A percentile compares a stretch with the other conserved stretches of the same genome.
Conservation (phyloP, 2,329 filamentous ascomycete genomes). For the Penicillium sp. region DNA sequence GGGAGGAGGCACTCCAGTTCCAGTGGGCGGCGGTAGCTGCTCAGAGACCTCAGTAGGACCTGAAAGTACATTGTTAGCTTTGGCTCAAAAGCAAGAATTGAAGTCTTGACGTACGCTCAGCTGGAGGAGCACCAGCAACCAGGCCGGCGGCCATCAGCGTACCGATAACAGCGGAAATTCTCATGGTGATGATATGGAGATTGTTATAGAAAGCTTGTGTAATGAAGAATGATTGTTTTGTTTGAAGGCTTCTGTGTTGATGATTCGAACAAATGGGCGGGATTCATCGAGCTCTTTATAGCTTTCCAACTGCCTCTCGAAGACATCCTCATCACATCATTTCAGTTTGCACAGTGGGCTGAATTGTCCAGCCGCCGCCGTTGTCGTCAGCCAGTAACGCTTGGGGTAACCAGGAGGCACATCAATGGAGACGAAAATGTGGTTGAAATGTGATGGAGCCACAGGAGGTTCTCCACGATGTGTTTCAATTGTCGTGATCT, state of each 20-base stretch:
- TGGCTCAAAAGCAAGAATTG: background rate
- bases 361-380: background rate
- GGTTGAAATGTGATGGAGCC: background rate
- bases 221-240: background rate
- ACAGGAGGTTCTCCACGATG: background rate
- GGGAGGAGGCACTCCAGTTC: background rate
- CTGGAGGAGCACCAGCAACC: constrained; percentile 7
- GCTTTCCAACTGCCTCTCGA: background rate
- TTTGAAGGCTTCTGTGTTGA: background rate
- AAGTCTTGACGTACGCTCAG: background rate
- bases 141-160: constrained; percentile 10
- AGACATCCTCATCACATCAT: background rate
- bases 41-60: constrained; percentile 1
- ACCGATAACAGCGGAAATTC: constrained; percentile 5
- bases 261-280: background rate
- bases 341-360: background rate
- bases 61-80: background rate
- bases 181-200: constrained; percentile 1
- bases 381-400: background rate
- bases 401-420: background rate
- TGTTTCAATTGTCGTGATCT: background rate
- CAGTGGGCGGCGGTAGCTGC: background rate
- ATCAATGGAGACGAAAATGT: background rate
- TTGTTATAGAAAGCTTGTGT: background rate
- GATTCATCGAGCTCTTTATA: background rate